Conservation (phyloP, 495 filamentous ascomycete species). For the Penicillium flavigenum region DNA sequence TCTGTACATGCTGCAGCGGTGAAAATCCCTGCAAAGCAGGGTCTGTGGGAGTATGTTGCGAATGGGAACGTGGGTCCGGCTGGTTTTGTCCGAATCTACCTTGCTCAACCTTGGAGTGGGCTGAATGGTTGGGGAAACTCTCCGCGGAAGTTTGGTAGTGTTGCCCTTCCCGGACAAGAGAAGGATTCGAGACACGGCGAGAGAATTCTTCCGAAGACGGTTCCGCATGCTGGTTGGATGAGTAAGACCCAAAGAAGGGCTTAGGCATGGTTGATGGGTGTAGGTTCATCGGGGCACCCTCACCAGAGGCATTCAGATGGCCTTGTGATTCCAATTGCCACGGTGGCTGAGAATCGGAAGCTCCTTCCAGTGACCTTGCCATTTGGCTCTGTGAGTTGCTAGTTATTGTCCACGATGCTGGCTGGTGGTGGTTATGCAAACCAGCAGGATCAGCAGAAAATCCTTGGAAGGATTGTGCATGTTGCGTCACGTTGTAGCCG, state of each 20-base stretch:
- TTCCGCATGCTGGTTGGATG: constrained; percentile 9
- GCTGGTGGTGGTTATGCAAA: not conserved
- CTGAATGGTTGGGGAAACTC: not conserved
- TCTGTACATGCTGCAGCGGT: constrained; percentile 8
- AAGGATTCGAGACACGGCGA: constrained; percentile 2
- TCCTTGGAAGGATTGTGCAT: constrained; percentile 4
- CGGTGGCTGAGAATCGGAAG: constrained; percentile 40
- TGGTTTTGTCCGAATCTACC: not conserved
- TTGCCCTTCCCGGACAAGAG: constrained; percentile 4
- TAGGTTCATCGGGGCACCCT: not conserved
- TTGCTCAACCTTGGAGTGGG: constrained; percentile 1
- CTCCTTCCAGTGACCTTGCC: constrained; percentile 44
- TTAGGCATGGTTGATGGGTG: constrained; percentile 8
- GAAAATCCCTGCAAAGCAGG: constrained; percentile 16
- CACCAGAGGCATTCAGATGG: not conserved
- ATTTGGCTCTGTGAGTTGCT: not conserved
- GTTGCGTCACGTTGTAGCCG: not conserved
- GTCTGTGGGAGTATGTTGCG: constrained; percentile 13
- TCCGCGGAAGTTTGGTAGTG: not conserved
- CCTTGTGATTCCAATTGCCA: constrained; percentile 18
- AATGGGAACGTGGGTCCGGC: constrained; percentile 16
- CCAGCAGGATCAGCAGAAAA: not conserved
- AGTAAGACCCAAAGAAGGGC: constrained; percentile 13
- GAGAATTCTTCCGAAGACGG: constrained; percentile 8
- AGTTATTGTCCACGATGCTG: not conserved